A percentile compares a stretch with the other conserved stretches of the same genome.
Conservation (phyloP, 2,329 filamentous ascomycete genomes). For the Ophiostoma piceae region DNA sequence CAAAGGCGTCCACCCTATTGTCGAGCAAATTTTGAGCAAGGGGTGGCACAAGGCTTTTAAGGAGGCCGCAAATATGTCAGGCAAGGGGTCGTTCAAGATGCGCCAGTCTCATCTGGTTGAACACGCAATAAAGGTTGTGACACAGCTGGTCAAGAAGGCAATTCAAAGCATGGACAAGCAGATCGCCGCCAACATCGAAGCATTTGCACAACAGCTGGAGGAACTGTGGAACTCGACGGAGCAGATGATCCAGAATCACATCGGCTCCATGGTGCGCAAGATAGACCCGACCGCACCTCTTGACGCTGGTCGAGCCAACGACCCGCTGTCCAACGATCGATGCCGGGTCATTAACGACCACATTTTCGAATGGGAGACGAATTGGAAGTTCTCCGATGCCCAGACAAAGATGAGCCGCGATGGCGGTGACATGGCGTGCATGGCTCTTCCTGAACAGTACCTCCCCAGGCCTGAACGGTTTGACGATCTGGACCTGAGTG, state of each 20-base stretch:
- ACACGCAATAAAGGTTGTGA: not conserved
- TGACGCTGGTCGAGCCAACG: not conserved
- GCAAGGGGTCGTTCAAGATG: conserved; percentile 7
- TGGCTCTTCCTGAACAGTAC: conserved; percentile 14
- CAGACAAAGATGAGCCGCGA: not conserved
- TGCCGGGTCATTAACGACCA: not conserved
- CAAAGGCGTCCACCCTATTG: not conserved
- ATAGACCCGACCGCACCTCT: not conserved
- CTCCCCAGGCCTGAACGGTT: not conserved
- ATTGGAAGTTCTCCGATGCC: conserved; percentile 16
- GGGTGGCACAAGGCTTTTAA: conserved; percentile 7
- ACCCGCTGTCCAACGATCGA: not conserved
- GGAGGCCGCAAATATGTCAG: not conserved
- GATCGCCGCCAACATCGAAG: conserved; percentile 1
- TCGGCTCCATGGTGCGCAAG: not conserved
- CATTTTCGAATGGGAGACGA: conserved; percentile 14
- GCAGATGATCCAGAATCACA: conserved; percentile 10
- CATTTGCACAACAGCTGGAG: not conserved
- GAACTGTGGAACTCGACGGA: not conserved
- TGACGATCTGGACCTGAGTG: conserved; percentile 9
- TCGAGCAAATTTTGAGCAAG: not conserved
- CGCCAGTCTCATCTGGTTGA: not conserved
- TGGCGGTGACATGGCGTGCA: not conserved
- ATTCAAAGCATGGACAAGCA: conserved; percentile 12
- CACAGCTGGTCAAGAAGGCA: conserved; percentile 15